These are phyloP conservation scores for Leccinum truebloodii DNA, from an alignment of 768 basidiomycete species.

Conservation along the genomic window DNA sequence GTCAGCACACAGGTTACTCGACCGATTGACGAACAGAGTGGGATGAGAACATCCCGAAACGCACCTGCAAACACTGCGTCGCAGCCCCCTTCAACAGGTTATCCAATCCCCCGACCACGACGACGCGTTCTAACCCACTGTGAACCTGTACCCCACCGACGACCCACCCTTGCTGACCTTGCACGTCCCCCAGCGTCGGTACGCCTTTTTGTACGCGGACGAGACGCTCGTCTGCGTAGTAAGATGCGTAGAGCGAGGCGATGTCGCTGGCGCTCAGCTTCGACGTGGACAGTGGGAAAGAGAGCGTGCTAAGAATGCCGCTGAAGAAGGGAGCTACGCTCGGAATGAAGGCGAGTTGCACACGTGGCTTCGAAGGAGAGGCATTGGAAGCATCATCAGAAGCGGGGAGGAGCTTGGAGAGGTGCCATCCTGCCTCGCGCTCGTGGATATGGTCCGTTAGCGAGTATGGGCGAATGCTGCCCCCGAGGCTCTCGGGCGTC, in stretches of 20 bases:
- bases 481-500: slow-evolving; percentile 67
- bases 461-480: slow-evolving; percentile 81
- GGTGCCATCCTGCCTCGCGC: slow-evolving; percentile 87
- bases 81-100: slow-evolving; percentile 98
- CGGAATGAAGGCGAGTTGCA: slow-evolving; percentile 84
- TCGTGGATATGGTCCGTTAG: slow-evolving; percentile 99
- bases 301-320: slow-evolving; percentile 87
- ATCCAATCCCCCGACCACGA: slow-evolving; percentile 94
- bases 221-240: slow-evolving; percentile 75
- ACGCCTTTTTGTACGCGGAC: slow-evolving; percentile 68
- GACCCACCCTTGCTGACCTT: slow-evolving; percentile 84
- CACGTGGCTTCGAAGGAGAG: slow-evolving; percentile 12
- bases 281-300: slow-evolving; percentile 68
- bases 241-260: slow-evolving; percentile 68
- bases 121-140: slow-evolving; percentile 83
- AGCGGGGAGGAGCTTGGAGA: slow-evolving; percentile 56
- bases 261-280: slow-evolving; percentile 73
- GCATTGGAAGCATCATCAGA: background rate
- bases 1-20: slow-evolving; percentile 1
- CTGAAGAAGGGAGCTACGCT: slow-evolving; percentile 93
- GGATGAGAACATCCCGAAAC: slow-evolving; percentile 23
- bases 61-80: slow-evolving; percentile 94
- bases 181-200: slow-evolving; percentile 72
- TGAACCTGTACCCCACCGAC: slow-evolving; percentile 96
- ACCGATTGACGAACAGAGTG: background rate